Base-by-base conservation (phyloP, 2,329 filamentous ascomycete species). In the Stachybotrys echinatus region DNA sequence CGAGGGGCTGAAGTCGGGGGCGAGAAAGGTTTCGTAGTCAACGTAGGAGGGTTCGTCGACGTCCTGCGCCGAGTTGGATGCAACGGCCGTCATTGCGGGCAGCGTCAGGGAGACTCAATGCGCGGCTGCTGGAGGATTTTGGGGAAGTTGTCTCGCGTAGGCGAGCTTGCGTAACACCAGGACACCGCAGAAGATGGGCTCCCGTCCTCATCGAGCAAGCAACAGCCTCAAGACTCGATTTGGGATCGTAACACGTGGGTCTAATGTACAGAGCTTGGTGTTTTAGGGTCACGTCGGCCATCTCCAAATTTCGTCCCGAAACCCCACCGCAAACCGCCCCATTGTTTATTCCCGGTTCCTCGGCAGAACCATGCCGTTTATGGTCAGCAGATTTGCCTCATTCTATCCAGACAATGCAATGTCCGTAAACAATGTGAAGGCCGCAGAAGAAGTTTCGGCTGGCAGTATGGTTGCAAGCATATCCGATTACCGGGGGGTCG, bases 11-110 rank as follows among this genome's bases (percentile, higher is more conserved):
- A 99, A 99, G 54, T 80, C 75, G 12, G 91, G 88, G 45, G 87
- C 82, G 56, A 96, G 81, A 62, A 99, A 95, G 55, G 89, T 81
- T 66, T 95, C 90, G 72, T 96, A 95, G 79, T 97, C 92, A 64
- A 99, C 92, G 72, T 99, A 99, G 8, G 89, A 94, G 39, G 85
- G 79, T 51, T 87, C 84, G 42, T 80, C 77, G 50, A 76, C 72
- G 20, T 48, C 44, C 22, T 42, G 23, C 23, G 40, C 17, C 34
- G 22, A 23, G 34, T 47, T 27, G 52, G 18, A 18, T 34, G 50
- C 44, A 17, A 47, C 49, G n/a, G 52, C 22, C 17, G 48, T 47
- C 49, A 49, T 55, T 8, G 27, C 27, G 27, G 27, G 10, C 27
- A 14, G 14, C n/a, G n/a, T n/a, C n/a, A n/a, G n/a, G n/a, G n/a